Base-by-base conservation (phyloP, 1,284 basidiomycete genomes). In the Wallemia hederae region DNA sequence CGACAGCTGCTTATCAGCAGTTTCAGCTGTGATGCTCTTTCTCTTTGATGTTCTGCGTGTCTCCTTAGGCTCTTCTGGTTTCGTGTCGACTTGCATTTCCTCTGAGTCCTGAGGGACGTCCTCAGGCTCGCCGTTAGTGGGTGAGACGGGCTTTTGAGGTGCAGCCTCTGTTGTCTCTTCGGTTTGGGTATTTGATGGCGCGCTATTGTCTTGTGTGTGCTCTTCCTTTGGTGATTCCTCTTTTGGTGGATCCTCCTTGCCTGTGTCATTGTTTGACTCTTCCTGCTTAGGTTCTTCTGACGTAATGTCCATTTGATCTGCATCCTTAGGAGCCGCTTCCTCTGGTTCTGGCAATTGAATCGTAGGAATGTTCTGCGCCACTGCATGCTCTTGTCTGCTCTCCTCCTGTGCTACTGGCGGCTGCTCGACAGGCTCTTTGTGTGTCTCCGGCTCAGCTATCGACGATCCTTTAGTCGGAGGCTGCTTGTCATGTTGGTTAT, bases 181-280 rank as follows among this genome's bases (percentile, higher is more conserved):
- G 11, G 11, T 14, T 11, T 49, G 11, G 39, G 39, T 11, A 14
- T 49, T n/a, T 3, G 11, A 5, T 49, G 39, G 11, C n/a, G 39
- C 14, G 19, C 5, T 7, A 9, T 49, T n/a, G 3, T 14, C 67
- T 66, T 2, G 64, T 65, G 15, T 64, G 63, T 49, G 63, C 63
- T 60, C 59, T 66, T 60, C 22, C 60, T 56, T 49, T 24, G 34
- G 39, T 29, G 17, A 24, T 29, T 31, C 33, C 33, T 39, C 55
- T 60, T 55, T 14, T 17, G 25, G 19, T n/a, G n/a, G n/a, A n/a
- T n/a, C n/a, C n/a, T n/a, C n/a, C n/a, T n/a, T n/a, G n/a, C n/a
- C n/a, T n/a, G n/a, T n/a, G n/a, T n/a, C n/a, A n/a, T n/a, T n/a
- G 11, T 60, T 60, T 26, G 56, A 11, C 14, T 26, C n/a, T 39